Evolutionary conservation across 164 flowering plant species (phyloP), one percentile per base, ranked within the genome.

Genomic region (Magnolia changhungtana): DNA sequence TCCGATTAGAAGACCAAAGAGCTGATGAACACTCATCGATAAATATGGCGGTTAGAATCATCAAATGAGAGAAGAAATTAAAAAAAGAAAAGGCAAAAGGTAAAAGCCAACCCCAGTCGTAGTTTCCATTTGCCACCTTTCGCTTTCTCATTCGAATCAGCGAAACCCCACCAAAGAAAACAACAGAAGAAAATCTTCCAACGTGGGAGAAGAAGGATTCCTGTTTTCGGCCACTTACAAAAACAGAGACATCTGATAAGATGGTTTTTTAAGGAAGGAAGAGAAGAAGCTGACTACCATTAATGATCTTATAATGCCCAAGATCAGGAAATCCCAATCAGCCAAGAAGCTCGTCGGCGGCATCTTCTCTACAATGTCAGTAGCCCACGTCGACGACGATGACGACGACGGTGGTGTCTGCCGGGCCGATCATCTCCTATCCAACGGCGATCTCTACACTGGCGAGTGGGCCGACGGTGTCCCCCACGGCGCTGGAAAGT

Each of bases 401-500:
- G 92, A 91, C 51, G 87, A 80, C 14, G 89, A 81, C 10, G 80
- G 58, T 7, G 80, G 31, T n/a, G 77, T 52, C 20, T 74, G 68
- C 73, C 88, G 81, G 52, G 86, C 83, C 0, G 97, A 91, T 84
- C 81, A 79, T 63, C 74, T 82, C 3, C 82, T 93, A 59, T 63
- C 87, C 65, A 89, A 85, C 80, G 97, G 97, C 0, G 98, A 95
- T 73, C 79, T 84, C 77, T 95, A 95, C 80, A 91, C 90, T 0
- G 98, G 98, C 7, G 86, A 88, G 29, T 95, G 94, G 92, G 69
- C 74, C 0, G 90, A 82, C 13, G 78, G 82, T 63, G 75, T 82
- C 18, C 94, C 97, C 0, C 88, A 90, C 72, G 98, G 97, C 0
- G 75, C 83, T 0, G 98, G 98, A 0, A 93, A 91, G 85, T 93